Conservation (phyloP, 106 monocot species). For the Phalaenopsis equestris region DNA sequence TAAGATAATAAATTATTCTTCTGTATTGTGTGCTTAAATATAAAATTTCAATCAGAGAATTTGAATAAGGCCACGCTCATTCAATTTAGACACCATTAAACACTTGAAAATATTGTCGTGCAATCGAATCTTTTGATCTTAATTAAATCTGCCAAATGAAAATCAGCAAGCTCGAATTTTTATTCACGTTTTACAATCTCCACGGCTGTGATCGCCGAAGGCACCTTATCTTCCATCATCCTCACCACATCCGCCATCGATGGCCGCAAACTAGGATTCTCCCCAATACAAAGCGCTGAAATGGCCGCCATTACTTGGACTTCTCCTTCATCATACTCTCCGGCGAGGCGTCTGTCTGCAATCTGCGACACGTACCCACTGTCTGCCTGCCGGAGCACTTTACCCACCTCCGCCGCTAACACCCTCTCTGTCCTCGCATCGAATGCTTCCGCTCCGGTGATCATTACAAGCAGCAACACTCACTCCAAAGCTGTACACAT, state of each 20-base stretch:
- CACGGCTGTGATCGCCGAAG: not conserved
- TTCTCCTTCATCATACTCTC: constrained; percentile 41
- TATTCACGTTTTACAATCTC: not conserved
- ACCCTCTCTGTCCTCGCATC: constrained; percentile 3
- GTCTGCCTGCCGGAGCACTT: not conserved
- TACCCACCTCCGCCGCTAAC: constrained; percentile 19
- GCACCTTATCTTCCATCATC: constrained; percentile 33
- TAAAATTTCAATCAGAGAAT: no score
- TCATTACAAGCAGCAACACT: constrained; percentile 52
- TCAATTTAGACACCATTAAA: no score
- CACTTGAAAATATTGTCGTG: no score
- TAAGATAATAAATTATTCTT: no score
- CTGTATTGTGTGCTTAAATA: no score
- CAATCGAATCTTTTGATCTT: no score
- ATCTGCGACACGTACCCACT: constrained; percentile 11
- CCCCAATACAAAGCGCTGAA: constrained; percentile 45
- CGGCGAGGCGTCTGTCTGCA: constrained; percentile 45
- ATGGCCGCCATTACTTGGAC: constrained; percentile 33
- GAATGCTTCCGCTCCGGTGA: constrained; percentile 39
- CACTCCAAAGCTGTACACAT: constrained; percentile 79
- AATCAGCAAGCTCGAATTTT: not conserved
- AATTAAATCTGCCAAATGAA: no score
- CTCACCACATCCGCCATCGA: constrained; percentile 62
- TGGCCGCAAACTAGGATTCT: constrained; percentile 62
- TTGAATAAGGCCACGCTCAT: no score